A percentile compares a stretch with the other conserved stretches of the same genome.
Evolutionary conservation across 768 basidiomycete species (phyloP).

Genomic region (Leucocoprinus sp.): DNA sequence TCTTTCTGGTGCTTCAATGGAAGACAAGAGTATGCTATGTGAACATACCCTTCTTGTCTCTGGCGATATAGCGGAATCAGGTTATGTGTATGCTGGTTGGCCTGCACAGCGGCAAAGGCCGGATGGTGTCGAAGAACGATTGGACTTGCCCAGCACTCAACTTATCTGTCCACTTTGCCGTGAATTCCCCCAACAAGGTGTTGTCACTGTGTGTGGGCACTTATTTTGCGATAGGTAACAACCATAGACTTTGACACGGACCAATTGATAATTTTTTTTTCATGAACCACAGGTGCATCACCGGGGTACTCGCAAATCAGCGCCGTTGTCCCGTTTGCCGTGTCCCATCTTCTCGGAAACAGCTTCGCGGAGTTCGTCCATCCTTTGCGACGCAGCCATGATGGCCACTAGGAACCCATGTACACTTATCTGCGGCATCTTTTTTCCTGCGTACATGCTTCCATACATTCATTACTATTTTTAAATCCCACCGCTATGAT

Average conservation of each 20-base stretch:
- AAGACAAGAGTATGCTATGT: conserved; percentile 38
- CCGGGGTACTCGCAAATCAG: conserved; percentile 11
- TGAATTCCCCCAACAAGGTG: conserved; percentile 23
- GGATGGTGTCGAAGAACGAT: not conserved
- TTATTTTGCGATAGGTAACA: conserved; percentile 20
- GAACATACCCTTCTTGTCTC: conserved; percentile 41
- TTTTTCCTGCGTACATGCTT: not conserved
- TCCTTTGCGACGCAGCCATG: conserved; percentile 14
- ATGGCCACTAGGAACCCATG: not conserved
- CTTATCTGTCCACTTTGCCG: conserved; percentile 26
- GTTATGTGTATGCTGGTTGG: conserved; percentile 34
- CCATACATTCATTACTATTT: not conserved
- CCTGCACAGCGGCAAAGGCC: conserved; percentile 19
- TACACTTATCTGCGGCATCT: not conserved
- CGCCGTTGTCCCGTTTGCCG: conserved; percentile 20
- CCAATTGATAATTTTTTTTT: not conserved
- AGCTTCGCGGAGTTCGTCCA: conserved; percentile 16
- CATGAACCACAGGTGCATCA: conserved; percentile 15
- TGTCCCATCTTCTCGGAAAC: conserved; percentile 13
- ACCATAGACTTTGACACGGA: not conserved
- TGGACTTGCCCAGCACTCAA: conserved; percentile 13
- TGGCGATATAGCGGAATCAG: conserved; percentile 36
- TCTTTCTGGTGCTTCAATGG: conserved; percentile 43
- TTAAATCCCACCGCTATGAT: too few relatives aligned
- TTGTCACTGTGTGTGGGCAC: conserved; percentile 25